Evolutionary conservation across 2,329 filamentous ascomycete species (phyloP), one percentile per base, ranked within the genome.

Genomic region (Diaporthe helianthi): DNA sequence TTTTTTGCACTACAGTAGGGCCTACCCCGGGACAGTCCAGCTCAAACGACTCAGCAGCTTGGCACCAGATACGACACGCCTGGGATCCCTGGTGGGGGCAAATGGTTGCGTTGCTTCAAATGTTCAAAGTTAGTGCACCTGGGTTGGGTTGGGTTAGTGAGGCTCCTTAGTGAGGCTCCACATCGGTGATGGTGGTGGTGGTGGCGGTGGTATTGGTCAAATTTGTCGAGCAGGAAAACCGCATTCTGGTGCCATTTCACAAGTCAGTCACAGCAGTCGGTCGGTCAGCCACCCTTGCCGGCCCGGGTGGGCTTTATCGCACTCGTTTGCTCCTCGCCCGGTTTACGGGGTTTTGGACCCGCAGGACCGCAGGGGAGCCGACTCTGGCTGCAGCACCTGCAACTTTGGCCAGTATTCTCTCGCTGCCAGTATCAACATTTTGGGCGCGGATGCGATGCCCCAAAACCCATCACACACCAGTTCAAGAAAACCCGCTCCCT

Each of bases 41-140:
- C 58, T 61, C 58, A 61, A 61, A 61, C 58, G 58, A 61, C 29
- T 61, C 41, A 61, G 58, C 58, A 47, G 41, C 58, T 61, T 61
- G 58, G 58, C 58, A 61, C 58, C 17, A 61, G 41, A 26, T 61
- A 26, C 55, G 55, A 19, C 41, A 47, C 58, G 19, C 22, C 58
- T 61, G 58, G 58, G 58, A 26, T 61, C 58, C 58, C 58, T 61
- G 58, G 41, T 61, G 58, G 58, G 58, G 19, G 58, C 24, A n/a
- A n/a, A 15, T 49, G 41, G 41, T 26, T 58, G 53, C n/a, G 26
- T 12, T 36, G 58, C 24, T 19, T 24, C 33, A n/a, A n/a, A n/a
- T n/a, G n/a, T n/a, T n/a, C n/a, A n/a, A n/a, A n/a, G n/a, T n/a
- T n/a, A n/a, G n/a, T n/a, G n/a, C n/a, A n/a, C n/a, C n/a, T n/a